Conservation (phyloP, 306 rosid species). For the Lathyrus oleraceus region DNA sequence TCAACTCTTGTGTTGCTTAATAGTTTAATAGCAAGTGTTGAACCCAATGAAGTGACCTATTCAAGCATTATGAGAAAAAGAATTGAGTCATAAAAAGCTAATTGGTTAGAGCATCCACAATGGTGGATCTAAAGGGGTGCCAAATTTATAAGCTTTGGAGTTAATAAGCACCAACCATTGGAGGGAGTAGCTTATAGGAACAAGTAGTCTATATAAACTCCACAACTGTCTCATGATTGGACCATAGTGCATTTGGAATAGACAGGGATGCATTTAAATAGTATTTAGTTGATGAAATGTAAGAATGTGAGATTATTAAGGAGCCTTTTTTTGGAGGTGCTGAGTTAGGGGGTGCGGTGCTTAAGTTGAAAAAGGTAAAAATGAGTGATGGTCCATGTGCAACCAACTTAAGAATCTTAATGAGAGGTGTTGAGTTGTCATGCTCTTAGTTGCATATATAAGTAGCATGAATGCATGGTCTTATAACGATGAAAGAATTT, state of each 20-base stretch:
- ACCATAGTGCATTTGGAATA: neutral
- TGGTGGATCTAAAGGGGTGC: neutral
- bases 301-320: neutral
- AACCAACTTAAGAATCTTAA: neutral
- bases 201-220: neutral
- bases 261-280: neutral
- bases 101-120: neutral
- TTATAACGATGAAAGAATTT: constrained; percentile 1
- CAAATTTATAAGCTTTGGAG: neutral
- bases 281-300: neutral
- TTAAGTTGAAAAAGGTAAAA: neutral
- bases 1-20: constrained; percentile 79
- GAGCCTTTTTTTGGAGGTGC: neutral
- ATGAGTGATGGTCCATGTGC: neutral
- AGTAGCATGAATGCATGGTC: constrained; percentile 11
- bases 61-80: constrained; percentile 5
- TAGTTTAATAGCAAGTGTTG: constrained; percentile 90
- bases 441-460: neutral
- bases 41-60: constrained; percentile 94
- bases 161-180: neutral
- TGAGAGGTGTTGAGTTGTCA: neutral
- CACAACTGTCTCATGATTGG: neutral
- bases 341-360: neutral
- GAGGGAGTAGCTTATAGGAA: neutral
- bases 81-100: constrained; percentile 13